Conservation (phyloP, 2,329 filamentous ascomycete species). For the Amesomyces nigricolor region DNA sequence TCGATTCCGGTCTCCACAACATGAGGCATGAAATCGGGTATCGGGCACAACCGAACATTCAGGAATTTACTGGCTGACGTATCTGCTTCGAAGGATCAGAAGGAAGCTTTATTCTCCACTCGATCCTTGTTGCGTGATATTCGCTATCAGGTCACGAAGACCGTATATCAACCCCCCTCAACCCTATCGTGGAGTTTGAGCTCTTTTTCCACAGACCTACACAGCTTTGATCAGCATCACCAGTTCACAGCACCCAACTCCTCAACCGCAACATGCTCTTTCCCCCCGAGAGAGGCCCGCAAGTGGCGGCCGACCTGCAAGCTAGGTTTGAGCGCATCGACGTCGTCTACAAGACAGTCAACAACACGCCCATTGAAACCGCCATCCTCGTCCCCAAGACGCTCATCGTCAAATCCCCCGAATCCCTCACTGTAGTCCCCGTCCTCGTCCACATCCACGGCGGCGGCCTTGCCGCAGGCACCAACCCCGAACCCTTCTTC, state of each 20-base stretch:
- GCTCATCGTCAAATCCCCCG: not conserved
- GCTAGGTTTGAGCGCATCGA: conserved; percentile 12
- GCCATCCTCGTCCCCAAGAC: conserved; percentile 16
- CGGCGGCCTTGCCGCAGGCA: conserved; percentile 20
- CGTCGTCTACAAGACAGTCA: conserved; percentile 14
- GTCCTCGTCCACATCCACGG: conserved; percentile 25
- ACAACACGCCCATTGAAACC: conserved; percentile 7
- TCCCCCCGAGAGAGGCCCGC: not conserved
- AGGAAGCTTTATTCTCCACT: no score
- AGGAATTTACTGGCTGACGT: no score
- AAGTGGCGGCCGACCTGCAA: not conserved
- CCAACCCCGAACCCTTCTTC: conserved; percentile 19
- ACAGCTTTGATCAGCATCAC: no score
- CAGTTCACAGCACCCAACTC: not conserved
- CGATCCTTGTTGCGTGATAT: no score
- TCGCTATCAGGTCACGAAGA: no score
- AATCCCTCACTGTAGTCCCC: not conserved
- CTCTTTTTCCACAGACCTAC: no score
- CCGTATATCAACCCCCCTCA: no score
- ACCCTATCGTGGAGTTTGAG: no score
- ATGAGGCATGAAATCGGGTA: no score
- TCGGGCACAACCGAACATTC: no score
- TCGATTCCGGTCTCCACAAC: no score
- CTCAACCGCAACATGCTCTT: not conserved
- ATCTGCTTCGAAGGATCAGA: no score